Base-by-base conservation (phyloP, 257 asterid species). In the Solanum sejunctum region DNA sequence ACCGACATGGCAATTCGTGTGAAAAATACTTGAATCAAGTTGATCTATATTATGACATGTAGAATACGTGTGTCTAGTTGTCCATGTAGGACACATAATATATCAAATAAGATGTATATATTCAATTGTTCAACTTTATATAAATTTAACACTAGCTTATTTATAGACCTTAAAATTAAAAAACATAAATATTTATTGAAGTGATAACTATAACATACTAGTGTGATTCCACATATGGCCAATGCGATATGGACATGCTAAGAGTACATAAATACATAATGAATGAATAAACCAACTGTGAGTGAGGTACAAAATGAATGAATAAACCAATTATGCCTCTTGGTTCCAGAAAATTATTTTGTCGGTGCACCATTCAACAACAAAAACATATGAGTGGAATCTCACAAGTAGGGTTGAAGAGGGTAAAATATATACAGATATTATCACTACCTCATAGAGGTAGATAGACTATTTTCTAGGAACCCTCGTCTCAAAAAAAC, bases 181-280 rank as follows among this genome's bases (percentile, higher is more conserved):
- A 2, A 0, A 4, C 13, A n/a, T 9, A n/a, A 1, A 20, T 58
- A 0, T 58, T 1, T 3, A 0, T 3, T 20, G 6, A 20, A 0
- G 9, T 1, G 1, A 57, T 5, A 9, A 45, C 51, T 8, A 1
- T 45, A 45, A 45, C 51, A 45, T 45, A 45, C 3, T 9, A 58
- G 32, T 58, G 15, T n/a, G n/a, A 13, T 58, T 20, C 13, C 15
- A 58, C 28, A 1, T 3, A 6, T 58, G 28, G 4, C 13, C 15
- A 26, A 26, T 58, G 66, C 32, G 28, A 58, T n/a, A 10, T 10
- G 28, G 15, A n/a, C 66, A 10, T n/a, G 66, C 28, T 20, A 58
- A 58, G 28, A 58, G 66, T n/a, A n/a, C 66, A 10, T 20, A 58
- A 58, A 58, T 58, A n/a, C 28, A 58, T 20, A 58, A 58, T n/a